Conservation (phyloP, 2,329 filamentous ascomycete genomes). For the Bipolaris cookei region DNA sequence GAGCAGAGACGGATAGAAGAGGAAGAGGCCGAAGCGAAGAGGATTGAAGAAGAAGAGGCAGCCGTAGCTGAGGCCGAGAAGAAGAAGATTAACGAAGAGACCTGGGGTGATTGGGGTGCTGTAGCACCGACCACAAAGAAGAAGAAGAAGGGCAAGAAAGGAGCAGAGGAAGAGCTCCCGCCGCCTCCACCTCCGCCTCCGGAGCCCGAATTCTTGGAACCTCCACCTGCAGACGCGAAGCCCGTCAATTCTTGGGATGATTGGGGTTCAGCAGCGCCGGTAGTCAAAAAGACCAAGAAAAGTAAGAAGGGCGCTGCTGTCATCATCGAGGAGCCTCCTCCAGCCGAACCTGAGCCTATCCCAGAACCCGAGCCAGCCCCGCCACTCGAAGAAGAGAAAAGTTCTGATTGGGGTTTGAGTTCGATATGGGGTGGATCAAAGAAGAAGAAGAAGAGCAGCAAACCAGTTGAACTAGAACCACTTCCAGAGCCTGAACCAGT, state of each 20-base stretch:
- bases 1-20: slow-evolving; percentile 35
- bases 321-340: slow-evolving; percentile 42
- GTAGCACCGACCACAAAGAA: slow-evolving; percentile 33
- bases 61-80: slow-evolving; percentile 30
- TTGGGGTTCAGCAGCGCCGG: slow-evolving; percentile 26
- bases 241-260: slow-evolving; percentile 37
- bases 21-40: slow-evolving; percentile 33
- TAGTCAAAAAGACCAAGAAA: slow-evolving; percentile 40
- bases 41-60: slow-evolving; percentile 34
- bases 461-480: slow-evolving; percentile 45
- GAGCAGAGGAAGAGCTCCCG: slow-evolving; percentile 31
- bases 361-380: slow-evolving; percentile 30
- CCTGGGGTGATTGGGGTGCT: slow-evolving; percentile 44
- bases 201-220: slow-evolving; percentile 37
- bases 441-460: slow-evolving; percentile 57
- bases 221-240: slow-evolving; percentile 38
- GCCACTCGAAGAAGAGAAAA: slow-evolving; percentile 40
- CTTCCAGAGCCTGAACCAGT: slow-evolving; percentile 37
- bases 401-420: slow-evolving; percentile 45
- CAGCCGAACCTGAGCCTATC: slow-evolving; percentile 33
- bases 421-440: slow-evolving; percentile 51
- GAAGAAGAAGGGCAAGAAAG: slow-evolving; percentile 45
- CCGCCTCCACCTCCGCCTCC: slow-evolving; percentile 44
- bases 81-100: slow-evolving; percentile 47
- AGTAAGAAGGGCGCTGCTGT: slow-evolving; percentile 49